These are phyloP conservation scores for Rhizopogon salebrosus DNA, from an alignment of 768 basidiomycete genomes.

Conservation along the genomic window DNA sequence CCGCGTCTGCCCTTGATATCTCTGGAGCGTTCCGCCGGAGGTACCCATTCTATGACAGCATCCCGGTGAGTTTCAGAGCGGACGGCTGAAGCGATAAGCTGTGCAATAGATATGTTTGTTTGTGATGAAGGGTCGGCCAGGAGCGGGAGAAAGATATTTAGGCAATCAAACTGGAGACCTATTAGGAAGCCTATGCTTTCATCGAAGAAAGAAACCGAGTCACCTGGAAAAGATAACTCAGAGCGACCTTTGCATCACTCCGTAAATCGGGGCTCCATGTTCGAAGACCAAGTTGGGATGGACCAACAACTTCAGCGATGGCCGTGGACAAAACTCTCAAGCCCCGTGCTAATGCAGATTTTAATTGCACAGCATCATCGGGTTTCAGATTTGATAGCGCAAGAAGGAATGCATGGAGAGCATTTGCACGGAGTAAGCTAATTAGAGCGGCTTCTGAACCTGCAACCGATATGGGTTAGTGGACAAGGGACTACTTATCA, in stretches of 20 bases:
- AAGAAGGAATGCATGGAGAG: slow-evolving; percentile 55
- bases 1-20: slow-evolving; percentile 59
- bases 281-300: slow-evolving; percentile 60
- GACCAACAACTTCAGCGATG: slow-evolving; percentile 64
- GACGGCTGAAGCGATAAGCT: slow-evolving; percentile 50
- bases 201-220: background rate
- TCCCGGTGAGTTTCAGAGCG: slow-evolving; percentile 45
- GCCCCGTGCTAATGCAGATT: slow-evolving; percentile 57
- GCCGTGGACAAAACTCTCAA: slow-evolving; percentile 55
- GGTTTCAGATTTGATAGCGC: slow-evolving; percentile 49
- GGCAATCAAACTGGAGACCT: slow-evolving; percentile 41
- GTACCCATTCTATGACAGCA: slow-evolving; percentile 58
- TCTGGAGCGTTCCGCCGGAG: slow-evolving; percentile 46
- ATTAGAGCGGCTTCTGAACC: slow-evolving; percentile 60
- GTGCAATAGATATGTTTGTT: slow-evolving; percentile 46
- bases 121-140: slow-evolving; percentile 41
- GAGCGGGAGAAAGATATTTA: slow-evolving; percentile 67
- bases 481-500: background rate
- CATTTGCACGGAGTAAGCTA: slow-evolving; percentile 51
- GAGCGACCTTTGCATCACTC: slow-evolving; percentile 48
- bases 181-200: background rate
- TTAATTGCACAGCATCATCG: slow-evolving; percentile 33
- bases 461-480: background rate
- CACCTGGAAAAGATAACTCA: slow-evolving; percentile 61
- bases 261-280: slow-evolving; percentile 31